Evolutionary conservation across 2,329 filamentous ascomycete genomes (phyloP).

Genomic region (Chalara sp.): DNA sequence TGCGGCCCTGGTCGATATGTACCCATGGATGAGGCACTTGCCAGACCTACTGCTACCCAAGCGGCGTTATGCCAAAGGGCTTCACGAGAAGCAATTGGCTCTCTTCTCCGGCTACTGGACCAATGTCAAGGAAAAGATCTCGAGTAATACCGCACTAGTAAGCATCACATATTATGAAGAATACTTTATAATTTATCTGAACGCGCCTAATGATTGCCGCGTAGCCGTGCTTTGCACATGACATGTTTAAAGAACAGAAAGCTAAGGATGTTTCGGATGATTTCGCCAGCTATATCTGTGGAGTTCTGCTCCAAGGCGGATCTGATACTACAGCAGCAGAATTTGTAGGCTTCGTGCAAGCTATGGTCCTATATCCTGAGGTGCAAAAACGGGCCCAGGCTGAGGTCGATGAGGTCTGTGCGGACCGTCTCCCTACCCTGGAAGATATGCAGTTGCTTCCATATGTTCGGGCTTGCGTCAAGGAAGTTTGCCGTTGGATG

Average conservation of each 20-base stretch:
- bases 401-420: background rate
- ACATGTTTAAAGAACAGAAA: background rate
- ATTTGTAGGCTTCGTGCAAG: background rate
- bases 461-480: background rate
- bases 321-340: background rate
- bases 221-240: too few species aligned
- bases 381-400: background rate
- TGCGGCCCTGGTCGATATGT: too few species aligned
- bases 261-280: background rate
- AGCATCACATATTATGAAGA: too few species aligned
- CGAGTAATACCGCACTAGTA: too few species aligned
- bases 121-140: too few species aligned
- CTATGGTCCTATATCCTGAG: background rate
- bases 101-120: too few species aligned
- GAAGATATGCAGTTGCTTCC: background rate
- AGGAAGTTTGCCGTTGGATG: background rate
- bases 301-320: background rate
- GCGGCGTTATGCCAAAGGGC: too few species aligned
- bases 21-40: too few species aligned
- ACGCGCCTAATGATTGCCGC: too few species aligned
- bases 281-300: background rate
- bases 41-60: too few species aligned
- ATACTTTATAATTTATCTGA: too few species aligned
- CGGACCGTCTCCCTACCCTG: background rate
- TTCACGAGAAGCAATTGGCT: too few species aligned